Evolutionary conservation across 2,329 filamentous ascomycete species (phyloP), one percentile per base, ranked within the genome.

Genomic region (Bertia moriformis): DNA sequence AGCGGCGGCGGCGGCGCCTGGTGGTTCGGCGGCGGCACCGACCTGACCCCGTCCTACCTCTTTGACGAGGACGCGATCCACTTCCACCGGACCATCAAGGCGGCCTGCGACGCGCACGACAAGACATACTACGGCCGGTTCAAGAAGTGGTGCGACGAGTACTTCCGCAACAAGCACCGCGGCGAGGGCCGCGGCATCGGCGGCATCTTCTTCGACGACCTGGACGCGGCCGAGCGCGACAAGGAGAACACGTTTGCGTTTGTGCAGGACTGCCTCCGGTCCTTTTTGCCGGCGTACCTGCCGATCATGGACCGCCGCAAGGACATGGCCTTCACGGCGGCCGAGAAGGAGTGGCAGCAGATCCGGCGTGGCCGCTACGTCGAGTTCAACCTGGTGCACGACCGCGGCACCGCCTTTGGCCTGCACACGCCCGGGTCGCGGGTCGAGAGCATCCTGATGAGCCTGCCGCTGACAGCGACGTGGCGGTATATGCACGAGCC

Each of bases 141-240:
- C 72, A 98, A 98, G 67, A 81, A 83, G 55, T 98, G 91, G 91
- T 98, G 91, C 58, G 91, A 98, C 58, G 78, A 93, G 51, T 98
- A 98, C 66, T 98, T 98, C 62, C 80, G 72, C 65, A 83, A 95
- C 60, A 89, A 88, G 57, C 91, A 98, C 63, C 78, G 91, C 37
- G 73, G 75, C 42, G 91, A 98, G 63, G 69, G 76, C 37, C 81
- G 91, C 38, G 91, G 91, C 41, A 65, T 98, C 22, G 91, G 91
- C 39, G 91, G 91, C 40, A 96, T 98, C 59, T 98, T 98, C 73
- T 98, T 98, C 53, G 91, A 98, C 59, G 91, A 98, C 56, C 69
- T 98, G 13, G 91, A 98, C 56, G 83, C 83, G 51, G 72, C 75
- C 1, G 83, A 89, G 51, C 85, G 87, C 43, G 84, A 91, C 51